Conservation (phyloP, 2,329 filamentous ascomycete genomes). For the Rutstroemia sydowiana region DNA sequence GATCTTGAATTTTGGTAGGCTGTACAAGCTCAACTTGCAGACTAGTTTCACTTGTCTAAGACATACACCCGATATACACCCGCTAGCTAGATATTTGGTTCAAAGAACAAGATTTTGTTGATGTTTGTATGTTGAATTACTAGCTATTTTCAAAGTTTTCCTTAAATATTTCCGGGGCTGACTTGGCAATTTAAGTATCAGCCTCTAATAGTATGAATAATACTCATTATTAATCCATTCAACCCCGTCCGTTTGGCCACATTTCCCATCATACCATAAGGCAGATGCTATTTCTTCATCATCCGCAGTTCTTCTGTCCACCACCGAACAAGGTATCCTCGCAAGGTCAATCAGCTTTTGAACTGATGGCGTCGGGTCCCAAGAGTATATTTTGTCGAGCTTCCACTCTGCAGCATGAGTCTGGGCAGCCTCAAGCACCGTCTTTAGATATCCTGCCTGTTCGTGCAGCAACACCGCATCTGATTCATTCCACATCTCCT, state of each 20-base stretch:
- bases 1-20: too few relatives aligned
- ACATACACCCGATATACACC: too few relatives aligned
- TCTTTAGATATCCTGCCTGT: slow-evolving; percentile 41
- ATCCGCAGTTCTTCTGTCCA: slow-evolving; percentile 52
- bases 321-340: slow-evolving; percentile 41
- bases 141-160: too few relatives aligned
- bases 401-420: slow-evolving; percentile 63
- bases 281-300: slow-evolving; percentile 60
- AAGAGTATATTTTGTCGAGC: slow-evolving; percentile 64
- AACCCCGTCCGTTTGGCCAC: slow-evolving; percentile 40
- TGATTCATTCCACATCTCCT: not conserved
- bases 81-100: too few relatives aligned
- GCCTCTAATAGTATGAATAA: slow-evolving; percentile 55
- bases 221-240: slow-evolving; percentile 71
- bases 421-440: slow-evolving; percentile 59
- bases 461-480: not conserved
- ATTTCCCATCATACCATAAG: slow-evolving; percentile 54
- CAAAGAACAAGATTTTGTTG: too few relatives aligned
- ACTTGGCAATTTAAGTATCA: too few relatives aligned
- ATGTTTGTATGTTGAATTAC: too few relatives aligned
- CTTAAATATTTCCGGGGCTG: too few relatives aligned
- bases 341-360: slow-evolving; percentile 38
- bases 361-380: slow-evolving; percentile 64
- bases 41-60: too few relatives aligned
- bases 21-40: too few relatives aligned